Evolutionary conservation across 2,329 filamentous ascomycete genomes (phyloP).

Genomic region (Colletotrichum nymphaeae): DNA sequence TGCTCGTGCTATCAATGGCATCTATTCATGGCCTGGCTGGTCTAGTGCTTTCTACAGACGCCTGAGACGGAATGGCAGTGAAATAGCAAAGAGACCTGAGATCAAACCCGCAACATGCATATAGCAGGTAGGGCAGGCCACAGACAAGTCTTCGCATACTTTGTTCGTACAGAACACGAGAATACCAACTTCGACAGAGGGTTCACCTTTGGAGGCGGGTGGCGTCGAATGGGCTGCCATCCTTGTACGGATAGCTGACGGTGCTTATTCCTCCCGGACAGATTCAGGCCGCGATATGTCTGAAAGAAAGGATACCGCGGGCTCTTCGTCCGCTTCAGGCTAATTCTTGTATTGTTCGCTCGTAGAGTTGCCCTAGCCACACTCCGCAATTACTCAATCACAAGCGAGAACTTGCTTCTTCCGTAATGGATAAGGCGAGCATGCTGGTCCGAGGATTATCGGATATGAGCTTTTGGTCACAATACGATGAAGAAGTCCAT

Average conservation of each 20-base stretch:
- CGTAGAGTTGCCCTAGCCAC: background rate
- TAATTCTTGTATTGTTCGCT: background rate
- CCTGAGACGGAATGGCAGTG: background rate
- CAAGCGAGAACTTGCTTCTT: conserved; percentile 23
- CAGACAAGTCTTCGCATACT: background rate
- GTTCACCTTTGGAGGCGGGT: background rate
- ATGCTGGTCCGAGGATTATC: background rate
- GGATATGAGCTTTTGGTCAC: conserved; percentile 3
- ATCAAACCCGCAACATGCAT: conserved; percentile 9
- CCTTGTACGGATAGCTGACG: conserved; percentile 4
- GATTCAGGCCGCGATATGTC: background rate
- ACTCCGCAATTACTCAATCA: conserved; percentile 12
- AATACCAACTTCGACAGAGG: background rate
- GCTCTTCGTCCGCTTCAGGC: background rate
- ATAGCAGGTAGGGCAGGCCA: background rate
- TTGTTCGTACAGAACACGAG: conserved; percentile 1
- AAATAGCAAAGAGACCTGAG: background rate
- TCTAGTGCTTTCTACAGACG: conserved; percentile 3
- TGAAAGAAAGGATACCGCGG: background rate
- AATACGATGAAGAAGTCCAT: background rate
- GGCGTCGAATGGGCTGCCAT: conserved; percentile 12
- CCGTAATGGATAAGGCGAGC: conserved; percentile 9
- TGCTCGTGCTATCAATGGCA: conserved; percentile 7
- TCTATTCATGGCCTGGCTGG: background rate
- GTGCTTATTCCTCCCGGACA: conserved; percentile 16